A percentile compares a stretch with the other conserved stretches of the same genome.
These are phyloP conservation scores for Trichosporon inkin DNA, from an alignment of 1,284 basidiomycete genomes.

Conservation along the genomic window DNA sequence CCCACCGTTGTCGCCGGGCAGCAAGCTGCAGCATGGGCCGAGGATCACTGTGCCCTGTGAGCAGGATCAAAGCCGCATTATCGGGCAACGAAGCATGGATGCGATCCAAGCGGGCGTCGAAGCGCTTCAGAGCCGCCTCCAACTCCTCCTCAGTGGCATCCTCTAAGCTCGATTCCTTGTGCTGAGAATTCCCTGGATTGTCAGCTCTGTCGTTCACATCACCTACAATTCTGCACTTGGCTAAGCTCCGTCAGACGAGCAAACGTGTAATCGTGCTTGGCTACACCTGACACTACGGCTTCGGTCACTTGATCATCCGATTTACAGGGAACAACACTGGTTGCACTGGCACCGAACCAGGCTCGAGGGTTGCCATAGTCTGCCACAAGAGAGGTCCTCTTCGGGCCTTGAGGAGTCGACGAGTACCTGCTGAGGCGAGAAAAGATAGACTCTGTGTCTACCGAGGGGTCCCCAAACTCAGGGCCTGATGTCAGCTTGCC, in stretches of 20 bases:
- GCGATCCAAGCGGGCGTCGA: constrained; percentile 61
- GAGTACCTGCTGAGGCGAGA: constrained; percentile 64
- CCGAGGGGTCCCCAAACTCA: constrained; percentile 73
- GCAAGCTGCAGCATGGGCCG: constrained; percentile 67
- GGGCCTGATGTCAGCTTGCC: constrained; percentile 54
- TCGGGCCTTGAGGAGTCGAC: constrained; percentile 28
- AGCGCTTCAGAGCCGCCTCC: constrained; percentile 37
- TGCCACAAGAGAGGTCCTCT: constrained; percentile 64
- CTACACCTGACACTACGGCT: constrained; percentile 60
- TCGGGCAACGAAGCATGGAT: constrained; percentile 67
- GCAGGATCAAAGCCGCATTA: constrained; percentile 72
- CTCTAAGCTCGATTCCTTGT: not conserved
- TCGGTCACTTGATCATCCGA: constrained; percentile 67
- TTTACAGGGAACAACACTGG: constrained; percentile 65
- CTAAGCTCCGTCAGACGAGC: constrained; percentile 74
- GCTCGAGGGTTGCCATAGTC: constrained; percentile 75
- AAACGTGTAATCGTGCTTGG: constrained; percentile 71
- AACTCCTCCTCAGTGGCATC: constrained; percentile 16
- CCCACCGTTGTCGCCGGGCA: constrained; percentile 66
- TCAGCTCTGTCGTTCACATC: constrained; percentile 1
- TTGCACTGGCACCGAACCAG: constrained; percentile 78
- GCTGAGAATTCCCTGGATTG: constrained; percentile 15
- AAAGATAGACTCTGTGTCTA: constrained; percentile 78
- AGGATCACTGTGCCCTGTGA: constrained; percentile 83
- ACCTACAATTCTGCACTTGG: constrained; percentile 70